phyloP scores from a whole-genome alignment of 306 rosid species.

The Ceratonia siliqua region DNA sequence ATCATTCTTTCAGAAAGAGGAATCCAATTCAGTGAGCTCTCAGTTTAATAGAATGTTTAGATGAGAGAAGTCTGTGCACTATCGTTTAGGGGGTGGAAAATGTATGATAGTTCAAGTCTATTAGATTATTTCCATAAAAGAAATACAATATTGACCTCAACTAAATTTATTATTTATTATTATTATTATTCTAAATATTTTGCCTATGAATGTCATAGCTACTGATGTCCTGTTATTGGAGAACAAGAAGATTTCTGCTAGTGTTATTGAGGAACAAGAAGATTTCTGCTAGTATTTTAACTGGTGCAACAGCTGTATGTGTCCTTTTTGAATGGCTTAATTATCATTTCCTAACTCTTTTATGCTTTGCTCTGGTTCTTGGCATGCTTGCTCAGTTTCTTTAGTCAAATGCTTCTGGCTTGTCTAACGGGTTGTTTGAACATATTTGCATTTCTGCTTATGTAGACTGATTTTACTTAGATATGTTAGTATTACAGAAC shows the following conservation, averaged over 20 bases:
- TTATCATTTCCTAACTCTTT: conserved; percentile 74
- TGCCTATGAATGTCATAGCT: conserved; percentile 51
- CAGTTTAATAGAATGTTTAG: conserved; percentile 71
- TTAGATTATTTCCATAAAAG: no score
- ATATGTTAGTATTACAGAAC: no score
- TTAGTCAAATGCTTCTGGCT: no score
- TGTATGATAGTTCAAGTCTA: no score
- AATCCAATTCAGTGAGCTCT: conserved; percentile 45
- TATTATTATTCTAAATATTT: conserved; percentile 28
- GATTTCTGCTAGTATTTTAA: no score
- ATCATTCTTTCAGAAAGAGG: conserved; percentile 57
- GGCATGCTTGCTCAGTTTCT: no score
- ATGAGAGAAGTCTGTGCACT: conserved; percentile 77
- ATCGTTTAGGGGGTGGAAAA: conserved; percentile 85
- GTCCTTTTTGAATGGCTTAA: conserved; percentile 88
- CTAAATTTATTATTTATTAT: no score
- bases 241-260: conserved; percentile 90
- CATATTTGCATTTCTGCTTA: no score
- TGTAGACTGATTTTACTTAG: no score
- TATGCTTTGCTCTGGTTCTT: no score
- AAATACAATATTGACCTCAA: conserved; percentile 10
- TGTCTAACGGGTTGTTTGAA: no score
- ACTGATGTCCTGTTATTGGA: conserved; percentile 93
- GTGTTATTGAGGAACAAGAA: no score
- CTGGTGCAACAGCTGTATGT: conserved; percentile 72